Base-by-base conservation (phyloP, 139 green algal genomes). In the Mychonastes homosphaera region DNA sequence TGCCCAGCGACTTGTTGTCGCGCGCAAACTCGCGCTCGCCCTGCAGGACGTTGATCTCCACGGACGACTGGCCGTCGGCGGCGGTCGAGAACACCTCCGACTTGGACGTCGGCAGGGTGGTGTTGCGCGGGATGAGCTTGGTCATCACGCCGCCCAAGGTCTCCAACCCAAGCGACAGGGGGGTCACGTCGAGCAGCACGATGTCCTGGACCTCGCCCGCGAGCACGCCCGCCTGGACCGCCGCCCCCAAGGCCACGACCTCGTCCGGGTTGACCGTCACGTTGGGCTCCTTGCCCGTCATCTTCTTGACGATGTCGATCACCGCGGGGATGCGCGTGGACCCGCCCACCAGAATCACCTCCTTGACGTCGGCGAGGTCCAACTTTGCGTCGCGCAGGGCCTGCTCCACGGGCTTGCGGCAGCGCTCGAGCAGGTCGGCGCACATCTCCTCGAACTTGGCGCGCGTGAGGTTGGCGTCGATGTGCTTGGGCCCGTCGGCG, bases 11-110 rank as follows among this genome's bases (percentile, higher is more conserved):
- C 85, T 97, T 98, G 87, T 97, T 97, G 79, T 98, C 90, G 48
- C 76, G 78, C 0, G 91, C 90, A 75, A 96, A 95, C 74, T 84
- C 79, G 33, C 79, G 58, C 63, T 84, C 65, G 16, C 82, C 83
- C 73, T 97, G 90, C 48, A 96, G 75, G 43, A 98, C 91, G 58
- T 98, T 98, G 72, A 98, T 96, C 77, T 97, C 91, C 54, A 98
- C 91, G 21, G 63, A 84, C 12, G 90, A 94, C 82, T 98, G 91
- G 19, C 84, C 81, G 61, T 98, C 91, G 6, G 91, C 90, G n/a
- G 78, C 91, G 5, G 91, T 98, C 48, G 86, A 95, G 80, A 98
- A 98, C 16, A 89, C 77, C 84, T 98, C 90, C 8, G 58, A 82
- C 81, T 98, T 98, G 75, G 73, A 89, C 45, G 90, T 96, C 48